phyloP scores from a whole-genome alignment of 139 green algal species.

The Chlorella ohadii region DNA sequence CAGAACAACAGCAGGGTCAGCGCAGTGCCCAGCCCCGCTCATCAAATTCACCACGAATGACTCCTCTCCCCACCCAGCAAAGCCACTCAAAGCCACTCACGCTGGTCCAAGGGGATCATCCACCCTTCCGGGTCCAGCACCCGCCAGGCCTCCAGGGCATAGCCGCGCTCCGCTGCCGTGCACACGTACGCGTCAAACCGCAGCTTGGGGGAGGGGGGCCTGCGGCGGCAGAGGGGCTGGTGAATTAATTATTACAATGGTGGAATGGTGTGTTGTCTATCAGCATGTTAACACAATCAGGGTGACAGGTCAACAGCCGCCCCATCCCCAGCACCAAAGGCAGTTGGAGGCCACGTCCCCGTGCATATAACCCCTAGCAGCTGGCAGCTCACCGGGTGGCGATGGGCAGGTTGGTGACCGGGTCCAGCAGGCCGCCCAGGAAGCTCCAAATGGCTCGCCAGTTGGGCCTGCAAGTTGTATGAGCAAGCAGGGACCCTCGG shows the following conservation, averaged over 20 bases:
- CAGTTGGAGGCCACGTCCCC: too few relatives aligned
- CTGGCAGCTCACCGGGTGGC: not conserved
- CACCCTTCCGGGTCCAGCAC: conserved; percentile 70
- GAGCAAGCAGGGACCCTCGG: too few relatives aligned
- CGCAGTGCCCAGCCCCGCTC: too few relatives aligned
- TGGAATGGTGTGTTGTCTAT: too few relatives aligned
- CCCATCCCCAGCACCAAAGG: not conserved
- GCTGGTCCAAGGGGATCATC: conserved; percentile 70
- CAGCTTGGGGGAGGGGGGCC: conserved; percentile 43
- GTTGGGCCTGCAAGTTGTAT: conserved; percentile 5
- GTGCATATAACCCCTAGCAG: too few relatives aligned
- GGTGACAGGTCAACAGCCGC: too few relatives aligned
- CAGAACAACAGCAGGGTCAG: too few relatives aligned
- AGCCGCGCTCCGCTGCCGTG: conserved; percentile 84
- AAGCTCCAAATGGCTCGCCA: conserved; percentile 32
- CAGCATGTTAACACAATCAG: too few relatives aligned
- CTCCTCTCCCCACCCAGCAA: not conserved
- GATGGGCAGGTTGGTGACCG: conserved; percentile 8
- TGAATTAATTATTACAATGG: too few relatives aligned
- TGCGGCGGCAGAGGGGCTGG: conserved; percentile 44
- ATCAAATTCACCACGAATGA: too few relatives aligned
- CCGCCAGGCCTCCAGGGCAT: conserved; percentile 89
- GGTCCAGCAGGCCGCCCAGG: conserved; percentile 27
- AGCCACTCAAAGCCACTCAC: not conserved
- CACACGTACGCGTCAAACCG: conserved; percentile 86